Base-by-base conservation (phyloP, 1,284 basidiomycete species). In the Leucoagaricus sp. region DNA sequence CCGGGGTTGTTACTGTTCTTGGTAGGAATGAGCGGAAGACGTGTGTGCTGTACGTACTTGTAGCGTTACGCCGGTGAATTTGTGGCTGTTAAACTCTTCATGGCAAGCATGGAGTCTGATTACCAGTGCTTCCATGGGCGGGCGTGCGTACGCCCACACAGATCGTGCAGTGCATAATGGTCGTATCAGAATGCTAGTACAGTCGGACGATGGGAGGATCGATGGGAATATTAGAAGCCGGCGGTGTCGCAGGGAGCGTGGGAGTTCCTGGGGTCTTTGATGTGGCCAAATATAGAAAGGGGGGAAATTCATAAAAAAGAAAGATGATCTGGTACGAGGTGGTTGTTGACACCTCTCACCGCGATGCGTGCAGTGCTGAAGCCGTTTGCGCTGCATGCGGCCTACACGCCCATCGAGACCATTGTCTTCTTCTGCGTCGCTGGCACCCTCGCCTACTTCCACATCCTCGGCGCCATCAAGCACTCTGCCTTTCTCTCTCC, bases 391-490 rank as follows among this genome's bases (percentile, higher is more conserved):
- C 78, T 80, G 9, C 84, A 85, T 60, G 83, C 86, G 1, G 85
- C 84, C 19, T 83, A 83, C 69, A 83, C 76, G 2, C 87, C 86
- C 48, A 88, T 89, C 57, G 95, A 98, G 71, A 89, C 91, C 21
- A 93, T 96, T 63, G 93, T 96, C 55, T 84, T 86, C 67, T 89
- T 92, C 73, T 93, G 88, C 69, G 84, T 95, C 67, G 72, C 94
- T 59, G 90, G 90, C 33, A 97, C 95, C 2, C 82, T 97, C 41
- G 89, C 91, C 49, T 97, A 97, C 74, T 96, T 97, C 71, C 92
- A 95, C 70, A 82, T 96, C 60, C 82, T 98, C 57, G 85, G 86
- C 60, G 90, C 92, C 44, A 88, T 96, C 69, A 93, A 93, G 60
- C 82, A 89, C 64, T 87, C 86, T 0, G 75, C 83, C 0, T 89